These are phyloP conservation scores for Hepatocystis sp. DNA, from an alignment of 169 alveolate genomes.

Conservation along the genomic window DNA sequence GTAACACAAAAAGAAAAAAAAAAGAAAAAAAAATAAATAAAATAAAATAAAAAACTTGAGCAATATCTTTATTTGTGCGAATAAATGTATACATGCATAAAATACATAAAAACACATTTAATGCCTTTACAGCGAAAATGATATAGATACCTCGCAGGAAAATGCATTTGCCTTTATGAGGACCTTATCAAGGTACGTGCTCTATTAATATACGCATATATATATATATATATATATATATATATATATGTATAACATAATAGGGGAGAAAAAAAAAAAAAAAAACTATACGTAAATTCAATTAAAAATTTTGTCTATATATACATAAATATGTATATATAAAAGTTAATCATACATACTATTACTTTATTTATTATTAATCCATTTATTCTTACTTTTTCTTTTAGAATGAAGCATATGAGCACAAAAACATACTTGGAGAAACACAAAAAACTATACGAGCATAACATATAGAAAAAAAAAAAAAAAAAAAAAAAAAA, in stretches of 20 bases:
- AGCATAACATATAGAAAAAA: conserved; percentile 18
- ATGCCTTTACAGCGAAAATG: conserved; percentile 39
- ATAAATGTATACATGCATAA: neutral
- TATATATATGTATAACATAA: no score
- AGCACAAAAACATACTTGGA: conserved; percentile 48
- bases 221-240: no score
- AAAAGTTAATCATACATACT: no score
- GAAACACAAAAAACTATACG: conserved; percentile 58
- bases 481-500: no score
- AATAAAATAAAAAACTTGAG: no score
- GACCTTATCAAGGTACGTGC: conserved; percentile 58
- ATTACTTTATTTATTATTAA: no score
- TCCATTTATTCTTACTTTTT: conserved; percentile 1
- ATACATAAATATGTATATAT: no score
- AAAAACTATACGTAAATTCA: no score
- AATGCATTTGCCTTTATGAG: conserved; percentile 71
- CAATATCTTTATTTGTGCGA: neutral
- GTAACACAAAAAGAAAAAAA: conserved; percentile 8
- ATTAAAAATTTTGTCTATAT: no score
- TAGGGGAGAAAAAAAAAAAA: no score
- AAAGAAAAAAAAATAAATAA: neutral
- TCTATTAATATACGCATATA: neutral
- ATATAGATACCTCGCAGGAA: conserved; percentile 70
- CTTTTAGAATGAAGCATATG: conserved; percentile 69
- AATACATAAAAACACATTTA: no score